Base-by-base conservation (phyloP, 2,329 filamentous ascomycete genomes). In the Colletotrichum liaoningense region DNA sequence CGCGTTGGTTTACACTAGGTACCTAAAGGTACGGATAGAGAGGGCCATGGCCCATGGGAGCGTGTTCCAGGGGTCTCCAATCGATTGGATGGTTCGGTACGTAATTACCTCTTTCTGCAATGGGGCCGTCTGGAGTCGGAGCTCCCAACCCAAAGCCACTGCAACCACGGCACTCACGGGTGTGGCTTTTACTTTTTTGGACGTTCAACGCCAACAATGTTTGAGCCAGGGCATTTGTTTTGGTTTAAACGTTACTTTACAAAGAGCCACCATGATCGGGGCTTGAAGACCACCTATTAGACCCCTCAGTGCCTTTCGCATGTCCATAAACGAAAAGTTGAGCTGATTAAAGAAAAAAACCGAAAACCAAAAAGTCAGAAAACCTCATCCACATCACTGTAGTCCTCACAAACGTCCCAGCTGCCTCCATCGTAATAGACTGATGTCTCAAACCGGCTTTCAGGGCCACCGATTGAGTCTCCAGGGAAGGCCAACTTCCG, bases 11-110 rank as follows among this genome's bases (percentile, higher is more conserved):
- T 57, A 33, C 30, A 33, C 30, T 33, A 64, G 46, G 33, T 35
- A 30, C 30, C 8, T 30, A 35, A 33, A 33, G 30, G 30, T 33
- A 33, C 30, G 30, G 30, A 33, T 33, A 33, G 30, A 71, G 42
- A 71, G 42, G 57, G 56, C 16, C 38, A 42, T 42, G 16, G 16
- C 38, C 54, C 46, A 24, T 56, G 55, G 19, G 56, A 67, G 56
- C 63, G 63, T 60, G 63, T 71, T 67, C 56, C 63, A 62, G 19
- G 63, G 63, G 63, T 60, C 56, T 46, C 54, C 63, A 56, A 16
- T 56, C 28, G 42, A 49, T 70, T 30, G 55, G 56, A 42, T n/a
- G 33, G 35, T 30, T 7, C 30, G 42, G 26, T 46, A 54, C 63
- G 63, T 57, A n/a, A n/a, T n/a, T n/a, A 56, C 16, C 35, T 42